A percentile compares a stretch with the other conserved stretches of the same genome.
Conservation (phyloP, 2,329 filamentous ascomycete genomes). For the Gyromitra esculenta region DNA sequence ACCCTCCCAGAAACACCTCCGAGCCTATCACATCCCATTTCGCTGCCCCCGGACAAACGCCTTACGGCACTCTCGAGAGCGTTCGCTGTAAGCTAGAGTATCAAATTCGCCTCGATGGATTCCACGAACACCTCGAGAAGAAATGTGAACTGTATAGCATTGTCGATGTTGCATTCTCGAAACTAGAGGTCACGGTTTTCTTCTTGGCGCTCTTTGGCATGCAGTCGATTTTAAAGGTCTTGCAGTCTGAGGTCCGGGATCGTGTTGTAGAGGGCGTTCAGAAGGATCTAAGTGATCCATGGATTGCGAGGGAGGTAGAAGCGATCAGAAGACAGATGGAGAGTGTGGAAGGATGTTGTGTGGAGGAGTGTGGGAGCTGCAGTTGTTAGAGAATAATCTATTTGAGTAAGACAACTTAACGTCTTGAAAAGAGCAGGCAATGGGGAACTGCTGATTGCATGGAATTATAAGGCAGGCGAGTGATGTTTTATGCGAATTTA, state of each 20-base stretch:
- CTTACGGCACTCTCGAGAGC: conserved; percentile 32
- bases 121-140: conserved; percentile 36
- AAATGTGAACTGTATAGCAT: conserved; percentile 49
- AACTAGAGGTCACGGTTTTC: conserved; percentile 51
- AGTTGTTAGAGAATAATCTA: conserved; percentile 1
- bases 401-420: not conserved
- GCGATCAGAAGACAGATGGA: conserved; percentile 52
- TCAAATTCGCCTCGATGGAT: conserved; percentile 33
- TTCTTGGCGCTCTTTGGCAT: conserved; percentile 47
- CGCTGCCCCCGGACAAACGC: conserved; percentile 15
- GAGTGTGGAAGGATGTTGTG: conserved; percentile 48
- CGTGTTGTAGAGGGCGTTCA: conserved; percentile 33
- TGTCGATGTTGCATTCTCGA: conserved; percentile 33
- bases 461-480: not conserved
- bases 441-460: not conserved
- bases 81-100: conserved; percentile 41
- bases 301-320: conserved; percentile 43
- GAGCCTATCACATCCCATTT: not conserved
- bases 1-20: not conserved
- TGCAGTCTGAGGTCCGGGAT: conserved; percentile 31
- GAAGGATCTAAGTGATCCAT: conserved; percentile 47
- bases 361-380: conserved; percentile 34
- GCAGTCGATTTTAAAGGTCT: conserved; percentile 27
- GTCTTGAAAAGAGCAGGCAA: not conserved
- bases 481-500: conserved; percentile 9